Evolutionary conservation across 164 flowering plant species (phyloP).

Genomic region (Magnolia sinica): DNA sequence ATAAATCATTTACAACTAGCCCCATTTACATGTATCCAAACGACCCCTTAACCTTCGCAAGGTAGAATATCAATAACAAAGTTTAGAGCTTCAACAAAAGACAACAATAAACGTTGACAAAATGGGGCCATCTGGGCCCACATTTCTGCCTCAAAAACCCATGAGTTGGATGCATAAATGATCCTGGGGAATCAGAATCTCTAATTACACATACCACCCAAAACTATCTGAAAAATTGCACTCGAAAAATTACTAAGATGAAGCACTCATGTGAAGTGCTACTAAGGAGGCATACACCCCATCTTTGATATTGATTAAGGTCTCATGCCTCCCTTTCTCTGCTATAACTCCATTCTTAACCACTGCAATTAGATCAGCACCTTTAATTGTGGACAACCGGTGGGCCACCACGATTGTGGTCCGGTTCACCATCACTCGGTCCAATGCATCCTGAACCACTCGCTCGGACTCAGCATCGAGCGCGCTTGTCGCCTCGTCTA

Average conservation of each 20-base stretch:
- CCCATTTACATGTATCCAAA: no score
- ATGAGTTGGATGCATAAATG: no score
- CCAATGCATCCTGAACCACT: constrained; percentile 75
- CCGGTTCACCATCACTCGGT: constrained; percentile 59
- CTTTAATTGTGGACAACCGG: constrained; percentile 62
- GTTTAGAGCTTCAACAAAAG: no score
- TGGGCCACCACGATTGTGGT: constrained; percentile 85
- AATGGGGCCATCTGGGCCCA: no score
- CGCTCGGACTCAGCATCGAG: constrained; percentile 73
- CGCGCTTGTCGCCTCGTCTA: constrained; percentile 83
- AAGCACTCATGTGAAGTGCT: constrained; percentile 43
- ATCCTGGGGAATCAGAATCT: no score
- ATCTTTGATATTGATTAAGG: constrained; percentile 40
- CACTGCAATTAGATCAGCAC: constrained; percentile 64
- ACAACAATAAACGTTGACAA: no score
- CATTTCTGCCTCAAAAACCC: no score
- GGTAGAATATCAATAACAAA: no score
- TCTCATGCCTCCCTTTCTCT: constrained; percentile 72
- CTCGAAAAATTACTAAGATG: constrained; percentile 6
- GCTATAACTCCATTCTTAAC: constrained; percentile 65
- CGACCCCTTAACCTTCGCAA: no score
- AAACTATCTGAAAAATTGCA: no score
- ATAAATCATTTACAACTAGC: no score
- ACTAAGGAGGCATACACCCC: constrained; percentile 71
- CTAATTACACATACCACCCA: no score